phyloP scores from a whole-genome alignment of 148 eudicot species.

The Fagopyrum homotropicum region DNA sequence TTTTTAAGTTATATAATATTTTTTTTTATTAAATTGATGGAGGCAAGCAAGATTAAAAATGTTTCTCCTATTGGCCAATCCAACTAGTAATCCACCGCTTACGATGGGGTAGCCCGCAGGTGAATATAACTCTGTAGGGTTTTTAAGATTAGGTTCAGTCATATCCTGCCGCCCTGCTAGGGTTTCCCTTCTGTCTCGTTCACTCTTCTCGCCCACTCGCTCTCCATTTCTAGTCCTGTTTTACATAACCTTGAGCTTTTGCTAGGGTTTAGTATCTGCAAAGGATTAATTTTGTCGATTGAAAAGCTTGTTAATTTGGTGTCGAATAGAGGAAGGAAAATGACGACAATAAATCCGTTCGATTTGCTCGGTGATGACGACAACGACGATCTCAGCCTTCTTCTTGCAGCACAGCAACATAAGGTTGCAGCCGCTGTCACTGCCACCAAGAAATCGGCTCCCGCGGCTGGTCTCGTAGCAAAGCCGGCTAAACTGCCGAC shows the following conservation, averaged over 20 bases:
- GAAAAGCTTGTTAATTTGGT: neutral
- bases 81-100: conserved; percentile 1
- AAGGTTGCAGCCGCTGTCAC: conserved; percentile 17
- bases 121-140: conserved; percentile 26
- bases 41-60: too few relatives aligned
- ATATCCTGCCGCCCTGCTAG: conserved; percentile 27
- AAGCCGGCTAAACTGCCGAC: conserved; percentile 45
- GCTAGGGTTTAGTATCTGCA: neutral
- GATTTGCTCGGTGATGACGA: conserved; percentile 52
- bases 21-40: too few relatives aligned
- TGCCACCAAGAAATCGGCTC: conserved; percentile 18
- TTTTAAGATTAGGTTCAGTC: conserved; percentile 20
- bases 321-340: conserved; percentile 14
- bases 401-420: conserved; percentile 34
- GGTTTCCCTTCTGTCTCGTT: conserved; percentile 28
- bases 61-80: neutral
- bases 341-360: conserved; percentile 53
- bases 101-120: conserved; percentile 17
- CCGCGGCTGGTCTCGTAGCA: conserved; percentile 7
- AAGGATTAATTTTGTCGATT: neutral
- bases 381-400: conserved; percentile 37
- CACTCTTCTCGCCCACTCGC: conserved; percentile 8
- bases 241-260: conserved; percentile 7
- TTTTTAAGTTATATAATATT: too few relatives aligned
- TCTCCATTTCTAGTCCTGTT: neutral